phyloP scores from a whole-genome alignment of 805 yeast species.

The Ogataea naganishii region DNA sequence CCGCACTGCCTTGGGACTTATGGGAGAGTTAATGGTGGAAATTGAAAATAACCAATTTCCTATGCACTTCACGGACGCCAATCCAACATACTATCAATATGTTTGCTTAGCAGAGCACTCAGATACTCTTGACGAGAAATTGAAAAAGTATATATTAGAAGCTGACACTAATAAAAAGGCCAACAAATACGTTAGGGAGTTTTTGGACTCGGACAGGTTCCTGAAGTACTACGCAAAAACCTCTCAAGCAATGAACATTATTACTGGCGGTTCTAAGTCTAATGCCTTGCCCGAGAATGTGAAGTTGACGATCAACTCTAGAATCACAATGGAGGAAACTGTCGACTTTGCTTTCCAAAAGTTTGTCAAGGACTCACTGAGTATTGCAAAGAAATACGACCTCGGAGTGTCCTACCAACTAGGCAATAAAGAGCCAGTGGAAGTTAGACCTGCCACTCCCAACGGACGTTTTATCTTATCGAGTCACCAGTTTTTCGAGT shows the following conservation, averaged over 20 bases:
- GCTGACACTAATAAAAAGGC: constrained; percentile 28
- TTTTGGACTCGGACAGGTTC: constrained; percentile 11
- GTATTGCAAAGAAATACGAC: constrained; percentile 36
- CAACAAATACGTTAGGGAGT: constrained; percentile 26
- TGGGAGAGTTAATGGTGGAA: constrained; percentile 42
- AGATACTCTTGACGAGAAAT: constrained; percentile 15
- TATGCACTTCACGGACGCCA: constrained; percentile 36
- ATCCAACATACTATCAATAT: constrained; percentile 47
- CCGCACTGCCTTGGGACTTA: constrained; percentile 68
- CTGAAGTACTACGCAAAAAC: constrained; percentile 41
- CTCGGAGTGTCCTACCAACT: constrained; percentile 34
- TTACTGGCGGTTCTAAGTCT: constrained; percentile 62
- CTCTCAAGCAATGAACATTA: constrained; percentile 55
- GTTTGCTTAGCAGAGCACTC: constrained; percentile 48
- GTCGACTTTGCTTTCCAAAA: constrained; percentile 32
- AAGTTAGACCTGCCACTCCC: constrained; percentile 16
- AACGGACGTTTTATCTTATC: constrained; percentile 35
- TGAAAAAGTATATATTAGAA: constrained; percentile 23
- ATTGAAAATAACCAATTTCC: constrained; percentile 49
- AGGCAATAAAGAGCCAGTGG: constrained; percentile 17
- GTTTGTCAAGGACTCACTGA: constrained; percentile 25
- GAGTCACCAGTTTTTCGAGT: constrained; percentile 18
- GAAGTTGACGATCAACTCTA: constrained; percentile 44
- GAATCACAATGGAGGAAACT: constrained; percentile 50
- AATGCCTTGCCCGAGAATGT: constrained; percentile 67